These are phyloP conservation scores for Populus pruinosa DNA, from an alignment of 345 rosid species.

Conservation along the genomic window DNA sequence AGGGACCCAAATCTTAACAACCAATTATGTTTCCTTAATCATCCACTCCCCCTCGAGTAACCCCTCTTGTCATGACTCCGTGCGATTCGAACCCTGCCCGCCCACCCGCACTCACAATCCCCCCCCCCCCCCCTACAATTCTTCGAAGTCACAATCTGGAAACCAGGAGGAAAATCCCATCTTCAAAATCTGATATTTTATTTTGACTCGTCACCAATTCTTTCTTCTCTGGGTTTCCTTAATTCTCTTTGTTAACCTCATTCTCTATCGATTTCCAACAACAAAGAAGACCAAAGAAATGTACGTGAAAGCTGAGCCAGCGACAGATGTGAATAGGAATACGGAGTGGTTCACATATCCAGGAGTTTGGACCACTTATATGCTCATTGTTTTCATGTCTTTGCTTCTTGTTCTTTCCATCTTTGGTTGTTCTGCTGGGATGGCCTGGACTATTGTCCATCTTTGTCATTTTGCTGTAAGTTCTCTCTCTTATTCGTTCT, in stretches of 20 bases:
- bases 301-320: slow-evolving; percentile 65
- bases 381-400: slow-evolving; percentile 61
- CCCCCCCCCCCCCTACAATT: neutral
- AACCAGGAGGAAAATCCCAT: neutral
- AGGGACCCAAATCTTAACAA: neutral
- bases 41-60: neutral
- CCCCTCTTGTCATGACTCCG: neutral
- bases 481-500: neutral
- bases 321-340: slow-evolving; percentile 80
- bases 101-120: neutral
- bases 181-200: neutral
- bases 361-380: slow-evolving; percentile 77
- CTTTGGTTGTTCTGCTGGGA: slow-evolving; percentile 64
- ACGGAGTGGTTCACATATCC: slow-evolving; percentile 91
- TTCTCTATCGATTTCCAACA: neutral
- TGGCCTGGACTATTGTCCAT: slow-evolving; percentile 84
- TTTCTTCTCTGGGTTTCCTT: neutral
- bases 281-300: slow-evolving; percentile 6
- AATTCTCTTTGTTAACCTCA: neutral
- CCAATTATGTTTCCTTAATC: neutral
- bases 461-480: slow-evolving; percentile 61
- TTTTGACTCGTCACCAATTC: slow-evolving; percentile 5
- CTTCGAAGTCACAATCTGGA: neutral
- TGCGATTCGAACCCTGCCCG: neutral
- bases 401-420: slow-evolving; percentile 70